These are phyloP conservation scores for Fusarium fracticaudum DNA, from an alignment of 2,329 filamentous ascomycete genomes.

Conservation along the genomic window DNA sequence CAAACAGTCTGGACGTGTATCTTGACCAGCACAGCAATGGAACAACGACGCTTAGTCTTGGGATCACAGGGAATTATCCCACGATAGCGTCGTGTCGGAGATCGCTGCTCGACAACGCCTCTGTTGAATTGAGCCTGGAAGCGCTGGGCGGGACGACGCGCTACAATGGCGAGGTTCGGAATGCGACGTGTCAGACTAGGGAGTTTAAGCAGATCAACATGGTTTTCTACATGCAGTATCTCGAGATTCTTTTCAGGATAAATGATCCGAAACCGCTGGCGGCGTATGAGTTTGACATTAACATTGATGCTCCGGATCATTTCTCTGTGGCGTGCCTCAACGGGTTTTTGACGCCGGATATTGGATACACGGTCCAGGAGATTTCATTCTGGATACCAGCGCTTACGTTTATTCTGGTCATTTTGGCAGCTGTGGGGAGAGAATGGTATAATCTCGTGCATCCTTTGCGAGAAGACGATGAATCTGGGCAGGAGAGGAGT, in stretches of 20 bases:
- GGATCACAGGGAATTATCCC: background rate
- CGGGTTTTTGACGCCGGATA: slow-evolving; percentile 30
- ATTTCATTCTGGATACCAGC: slow-evolving; percentile 28
- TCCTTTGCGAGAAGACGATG: slow-evolving; percentile 13
- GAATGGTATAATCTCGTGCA: slow-evolving; percentile 27
- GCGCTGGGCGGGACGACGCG: slow-evolving; percentile 25
- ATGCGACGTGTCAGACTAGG: slow-evolving; percentile 21
- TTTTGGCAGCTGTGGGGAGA: slow-evolving; percentile 26
- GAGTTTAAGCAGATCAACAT: background rate
- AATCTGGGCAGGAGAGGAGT: background rate
- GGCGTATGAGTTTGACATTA: slow-evolving; percentile 27
- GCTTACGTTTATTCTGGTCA: slow-evolving; percentile 13
- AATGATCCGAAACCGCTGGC: slow-evolving; percentile 22
- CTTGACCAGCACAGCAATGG: slow-evolving; percentile 3
- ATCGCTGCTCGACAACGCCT: slow-evolving; percentile 7
- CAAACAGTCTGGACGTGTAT: background rate
- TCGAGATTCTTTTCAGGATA: slow-evolving; percentile 43
- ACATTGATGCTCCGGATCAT: slow-evolving; percentile 25
- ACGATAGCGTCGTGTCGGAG: slow-evolving; percentile 2
- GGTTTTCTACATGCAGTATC: background rate
- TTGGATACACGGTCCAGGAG: slow-evolving; percentile 1
- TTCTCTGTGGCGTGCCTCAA: slow-evolving; percentile 23
- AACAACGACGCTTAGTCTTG: slow-evolving; percentile 17
- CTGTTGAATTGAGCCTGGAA: slow-evolving; percentile 20
- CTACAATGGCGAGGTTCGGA: slow-evolving; percentile 27